phyloP scores from a whole-genome alignment of 2,329 filamentous ascomycete genomes.

The Trichoderma citrinoviride region DNA sequence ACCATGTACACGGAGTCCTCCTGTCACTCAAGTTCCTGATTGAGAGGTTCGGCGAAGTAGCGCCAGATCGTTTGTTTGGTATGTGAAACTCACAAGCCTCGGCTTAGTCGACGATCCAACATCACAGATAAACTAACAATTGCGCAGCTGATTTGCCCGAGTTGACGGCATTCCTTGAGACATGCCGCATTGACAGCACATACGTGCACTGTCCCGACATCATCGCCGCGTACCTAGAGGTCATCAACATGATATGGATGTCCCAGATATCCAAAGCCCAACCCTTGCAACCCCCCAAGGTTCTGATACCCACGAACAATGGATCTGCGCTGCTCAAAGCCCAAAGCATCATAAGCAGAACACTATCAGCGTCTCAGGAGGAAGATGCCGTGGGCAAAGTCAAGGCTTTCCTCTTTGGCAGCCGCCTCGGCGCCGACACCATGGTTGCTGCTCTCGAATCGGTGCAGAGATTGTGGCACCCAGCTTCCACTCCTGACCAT shows the following conservation, averaged over 20 bases:
- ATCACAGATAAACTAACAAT: conserved; percentile 25
- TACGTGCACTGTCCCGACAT: conserved; percentile 41
- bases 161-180: conserved; percentile 33
- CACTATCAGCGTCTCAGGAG: conserved; percentile 35
- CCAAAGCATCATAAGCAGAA: conserved; percentile 38
- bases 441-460: conserved; percentile 39
- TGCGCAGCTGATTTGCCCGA: conserved; percentile 33
- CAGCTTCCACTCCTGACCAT: conserved; percentile 27
- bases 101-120: neutral
- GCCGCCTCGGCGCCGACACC: conserved; percentile 34
- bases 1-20: conserved; percentile 58
- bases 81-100: conserved; percentile 27
- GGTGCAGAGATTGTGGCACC: conserved; percentile 35
- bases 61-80: conserved; percentile 44
- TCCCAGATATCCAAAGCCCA: conserved; percentile 29
- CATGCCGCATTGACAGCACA: conserved; percentile 28
- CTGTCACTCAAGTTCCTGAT: conserved; percentile 56
- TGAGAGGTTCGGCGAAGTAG: conserved; percentile 51
- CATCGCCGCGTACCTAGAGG: conserved; percentile 46
- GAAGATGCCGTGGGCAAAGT: conserved; percentile 28
- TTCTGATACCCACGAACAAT: conserved; percentile 22
- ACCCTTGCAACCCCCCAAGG: conserved; percentile 26
- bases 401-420: conserved; percentile 31
- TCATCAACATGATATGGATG: conserved; percentile 43
- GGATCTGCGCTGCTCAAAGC: conserved; percentile 42